Percentiles rank a stretch among this genome's conserved stretches.
phyloP scores from a whole-genome alignment of 2,329 filamentous ascomycete species.

The Botryosphaeria agaves region DNA sequence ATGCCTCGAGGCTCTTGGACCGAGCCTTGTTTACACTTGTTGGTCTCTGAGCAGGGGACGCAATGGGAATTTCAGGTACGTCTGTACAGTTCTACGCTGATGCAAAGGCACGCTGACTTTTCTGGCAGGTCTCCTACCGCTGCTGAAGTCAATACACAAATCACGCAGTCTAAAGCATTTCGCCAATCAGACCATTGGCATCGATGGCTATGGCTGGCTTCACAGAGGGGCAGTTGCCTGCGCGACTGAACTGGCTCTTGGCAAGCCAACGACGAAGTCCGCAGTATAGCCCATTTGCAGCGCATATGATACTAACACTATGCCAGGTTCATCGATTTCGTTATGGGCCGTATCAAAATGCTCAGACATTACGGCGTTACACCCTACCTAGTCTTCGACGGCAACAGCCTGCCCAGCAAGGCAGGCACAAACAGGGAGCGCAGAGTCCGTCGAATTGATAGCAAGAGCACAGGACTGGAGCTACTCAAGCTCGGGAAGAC shows the following conservation, averaged over 20 bases:
- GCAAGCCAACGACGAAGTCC: constrained; percentile 72
- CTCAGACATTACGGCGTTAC: constrained; percentile 80
- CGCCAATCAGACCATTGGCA: constrained; percentile 72
- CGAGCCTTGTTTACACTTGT: too few species aligned
- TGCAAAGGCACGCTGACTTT: too few species aligned
- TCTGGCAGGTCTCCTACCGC: constrained; percentile 59
- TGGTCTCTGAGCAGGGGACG: too few species aligned
- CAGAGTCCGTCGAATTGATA: constrained; percentile 57
- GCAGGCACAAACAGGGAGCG: constrained; percentile 68
- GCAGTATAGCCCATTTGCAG: constrained; percentile 1
- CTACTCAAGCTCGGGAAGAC: constrained; percentile 66
- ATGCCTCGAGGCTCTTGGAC: too few species aligned
- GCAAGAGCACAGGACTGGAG: constrained; percentile 58
- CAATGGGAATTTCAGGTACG: constrained; percentile 20
- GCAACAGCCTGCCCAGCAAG: constrained; percentile 89
- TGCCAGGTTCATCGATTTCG: constrained; percentile 69
- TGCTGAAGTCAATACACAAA: constrained; percentile 93
- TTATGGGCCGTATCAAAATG: constrained; percentile 84
- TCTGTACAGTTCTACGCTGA: too few species aligned
- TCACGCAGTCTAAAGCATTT: constrained; percentile 76
- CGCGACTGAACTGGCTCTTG: constrained; percentile 77
- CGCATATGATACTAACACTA: constrained; percentile 7
- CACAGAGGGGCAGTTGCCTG: constrained; percentile 84
- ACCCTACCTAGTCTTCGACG: constrained; percentile 94
- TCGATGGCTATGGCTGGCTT: constrained; percentile 97